Evolutionary conservation across 1,284 basidiomycete genomes (phyloP), one percentile per base, ranked within the genome.

Genomic region (Rhodofomes roseus): DNA sequence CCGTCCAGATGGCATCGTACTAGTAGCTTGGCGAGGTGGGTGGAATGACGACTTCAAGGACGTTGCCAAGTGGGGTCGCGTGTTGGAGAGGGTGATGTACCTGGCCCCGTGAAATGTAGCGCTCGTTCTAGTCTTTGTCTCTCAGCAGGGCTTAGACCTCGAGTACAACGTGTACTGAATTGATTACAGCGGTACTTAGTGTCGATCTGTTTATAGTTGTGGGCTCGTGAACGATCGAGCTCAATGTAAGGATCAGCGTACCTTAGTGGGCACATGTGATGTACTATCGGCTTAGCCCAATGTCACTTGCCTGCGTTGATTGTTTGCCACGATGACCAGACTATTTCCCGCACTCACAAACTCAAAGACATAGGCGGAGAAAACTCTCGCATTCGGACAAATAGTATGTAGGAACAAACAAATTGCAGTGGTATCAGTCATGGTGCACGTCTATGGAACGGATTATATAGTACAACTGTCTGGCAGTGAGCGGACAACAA

Each of bases 391-490:
- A n/a, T 41, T 41, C 40, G 5, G 40, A 12, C 40, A 41, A 41
- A 2, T 5, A 11, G 31, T 5, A 34, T 34, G n/a, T n/a, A n/a
- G n/a, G n/a, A n/a, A n/a, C n/a, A n/a, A n/a, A n/a, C n/a, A n/a
- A 34, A 52, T 9, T 52, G 50, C 31, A n/a, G 27, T 52, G n/a
- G 18, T 36, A 52, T 52, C 31, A 52, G 20, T 22, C n/a, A 1
- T 12, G 29, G n/a, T 37, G 50, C 29, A 25, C 20, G 11, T 52
- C 50, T 36, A 22, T 2, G 31, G 6, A 52, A 18, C 27, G 20
- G 6, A 56, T 46, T 57, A 57, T 48, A 34, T 34, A 36, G 34
- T 51, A 57, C 55, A 57, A 57, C 55, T 51, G 55, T 40, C 44
- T 40, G 22, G 46, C 55, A 51, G 55, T 57, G 36, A 27, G 27